These are phyloP conservation scores for Bromus sterilis DNA, from an alignment of 176 grass and related monocot species.

Conservation along the genomic window DNA sequence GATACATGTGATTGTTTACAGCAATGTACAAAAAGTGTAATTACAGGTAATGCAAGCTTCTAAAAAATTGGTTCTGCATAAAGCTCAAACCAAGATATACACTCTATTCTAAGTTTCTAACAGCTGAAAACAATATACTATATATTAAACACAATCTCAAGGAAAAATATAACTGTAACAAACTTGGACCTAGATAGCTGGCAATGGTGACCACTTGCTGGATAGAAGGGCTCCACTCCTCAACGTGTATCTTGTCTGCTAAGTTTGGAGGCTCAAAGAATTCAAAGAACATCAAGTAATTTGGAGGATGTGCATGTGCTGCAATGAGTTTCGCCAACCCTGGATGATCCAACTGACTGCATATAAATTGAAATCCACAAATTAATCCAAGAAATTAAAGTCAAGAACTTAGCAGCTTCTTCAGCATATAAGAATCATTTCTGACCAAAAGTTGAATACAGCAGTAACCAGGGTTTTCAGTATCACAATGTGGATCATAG, in stretches of 20 bases:
- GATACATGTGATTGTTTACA: neutral
- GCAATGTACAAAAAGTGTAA: neutral
- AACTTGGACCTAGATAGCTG: constrained; percentile 60
- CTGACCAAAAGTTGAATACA: neutral
- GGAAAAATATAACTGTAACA: neutral
- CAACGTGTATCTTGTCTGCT: constrained; percentile 71
- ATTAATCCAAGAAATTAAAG: neutral
- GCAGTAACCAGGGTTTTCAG: neutral
- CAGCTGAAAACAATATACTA: constrained; percentile 4
- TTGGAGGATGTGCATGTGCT: constrained; percentile 77
- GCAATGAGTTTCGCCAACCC: constrained; percentile 69
- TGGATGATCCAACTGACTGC: constrained; percentile 72
- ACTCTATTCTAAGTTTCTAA: neutral
- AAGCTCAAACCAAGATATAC: neutral
- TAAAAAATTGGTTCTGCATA: neutral
- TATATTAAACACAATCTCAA: neutral
- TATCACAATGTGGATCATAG: neutral
- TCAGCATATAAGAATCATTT: neutral
- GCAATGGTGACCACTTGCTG: constrained; percentile 64
- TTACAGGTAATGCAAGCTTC: neutral
- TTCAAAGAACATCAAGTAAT: constrained; percentile 88
- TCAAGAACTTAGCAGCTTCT: neutral
- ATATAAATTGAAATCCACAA: constrained; percentile 3
- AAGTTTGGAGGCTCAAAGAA: constrained; percentile 84
- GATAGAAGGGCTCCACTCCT: constrained; percentile 70